Base-by-base conservation (phyloP, 75 land plant genomes). In the Selaginella tamariscina region DNA sequence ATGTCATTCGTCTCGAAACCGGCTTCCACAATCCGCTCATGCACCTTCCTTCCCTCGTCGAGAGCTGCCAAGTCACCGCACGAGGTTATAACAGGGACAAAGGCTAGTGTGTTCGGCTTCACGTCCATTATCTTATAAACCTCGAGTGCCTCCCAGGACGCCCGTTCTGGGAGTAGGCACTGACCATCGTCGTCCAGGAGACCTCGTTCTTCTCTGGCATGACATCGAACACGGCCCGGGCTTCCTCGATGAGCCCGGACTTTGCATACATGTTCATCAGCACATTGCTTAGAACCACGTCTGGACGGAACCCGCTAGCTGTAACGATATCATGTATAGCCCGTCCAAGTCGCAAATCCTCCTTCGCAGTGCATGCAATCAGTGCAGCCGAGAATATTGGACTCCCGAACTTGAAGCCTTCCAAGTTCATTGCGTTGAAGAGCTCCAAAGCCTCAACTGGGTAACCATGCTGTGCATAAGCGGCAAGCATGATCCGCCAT, bases 1-100 rank as follows among this genome's bases (percentile, higher is more conserved):
- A 76, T 66, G 18, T 82, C 80, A 31, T 80, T 77, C 1, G 30
- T 29, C 18, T 69, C 59, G 26, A 83, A 67, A 9, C 77, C 81
- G 27, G 62, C 77, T 31, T 75, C 63, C 18, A 78, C 55, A 0
- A 80, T 72, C 24, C 80, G 59, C 20, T 72, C 83, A 71, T 86
- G 93, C 0, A 82, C 81, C 68, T 76, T 74, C 56, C 78, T 83
- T 24, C 79, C 76, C 15, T 31, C 32, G 18, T 62, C 2, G 18
- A 66, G 5, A 29, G 32, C 56, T n/a, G 67, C 72, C 29, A 68
- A 70, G 32, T 69, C 44, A 2, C 80, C 57, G 70, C 84, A 85
- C 21, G 89, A 83, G 33, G 74, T 80, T 0, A 88, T 29, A 32
- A 81, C 81, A 26, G 77, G 72, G 21, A 88, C 64, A 27, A 85